Evolutionary conservation across 177 flowering plant genomes (phyloP).

Genomic region (Tripterygium wilfordii): DNA sequence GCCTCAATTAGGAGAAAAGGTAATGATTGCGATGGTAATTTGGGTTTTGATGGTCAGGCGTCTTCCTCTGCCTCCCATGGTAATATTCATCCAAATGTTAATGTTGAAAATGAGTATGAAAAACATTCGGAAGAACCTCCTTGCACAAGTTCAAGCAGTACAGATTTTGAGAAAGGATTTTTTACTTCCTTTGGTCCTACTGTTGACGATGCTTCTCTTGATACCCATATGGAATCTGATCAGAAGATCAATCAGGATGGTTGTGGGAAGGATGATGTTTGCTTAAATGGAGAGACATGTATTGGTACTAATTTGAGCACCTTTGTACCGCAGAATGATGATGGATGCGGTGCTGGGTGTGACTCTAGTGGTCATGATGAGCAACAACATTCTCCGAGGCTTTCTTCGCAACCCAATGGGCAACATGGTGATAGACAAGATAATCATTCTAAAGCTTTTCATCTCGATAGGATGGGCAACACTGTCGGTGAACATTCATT

Average conservation of each 20-base stretch:
- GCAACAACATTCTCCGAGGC: constrained; percentile 2
- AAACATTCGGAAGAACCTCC: constrained; percentile 13
- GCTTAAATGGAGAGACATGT: not conserved
- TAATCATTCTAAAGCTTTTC: not conserved
- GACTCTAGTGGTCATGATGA: not conserved
- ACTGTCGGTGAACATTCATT: not conserved
- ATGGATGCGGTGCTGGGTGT: not conserved
- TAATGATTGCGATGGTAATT: constrained; percentile 9
- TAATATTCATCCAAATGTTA: constrained; percentile 5
- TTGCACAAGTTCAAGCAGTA: constrained; percentile 23
- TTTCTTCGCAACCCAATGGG: constrained; percentile 1
- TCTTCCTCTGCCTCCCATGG: constrained; percentile 23
- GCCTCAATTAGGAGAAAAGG: constrained; percentile 43
- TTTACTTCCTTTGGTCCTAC: not conserved
- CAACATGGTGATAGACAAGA: not conserved
- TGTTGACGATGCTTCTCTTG: constrained; percentile 4
- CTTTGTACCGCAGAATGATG: too few relatives aligned
- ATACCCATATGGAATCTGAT: not conserved
- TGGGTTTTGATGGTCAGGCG: constrained; percentile 22
- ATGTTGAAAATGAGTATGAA: constrained; percentile 6
- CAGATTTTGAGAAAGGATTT: constrained; percentile 11
- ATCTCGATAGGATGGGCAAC: not conserved
- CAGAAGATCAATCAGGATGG: not conserved
- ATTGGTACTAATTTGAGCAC: not conserved
- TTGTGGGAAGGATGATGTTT: not conserved